A percentile compares a stretch with the other conserved stretches of the same genome.
Evolutionary conservation across 768 basidiomycete genomes (phyloP).

Genomic region (Exsudoporus frostii): DNA sequence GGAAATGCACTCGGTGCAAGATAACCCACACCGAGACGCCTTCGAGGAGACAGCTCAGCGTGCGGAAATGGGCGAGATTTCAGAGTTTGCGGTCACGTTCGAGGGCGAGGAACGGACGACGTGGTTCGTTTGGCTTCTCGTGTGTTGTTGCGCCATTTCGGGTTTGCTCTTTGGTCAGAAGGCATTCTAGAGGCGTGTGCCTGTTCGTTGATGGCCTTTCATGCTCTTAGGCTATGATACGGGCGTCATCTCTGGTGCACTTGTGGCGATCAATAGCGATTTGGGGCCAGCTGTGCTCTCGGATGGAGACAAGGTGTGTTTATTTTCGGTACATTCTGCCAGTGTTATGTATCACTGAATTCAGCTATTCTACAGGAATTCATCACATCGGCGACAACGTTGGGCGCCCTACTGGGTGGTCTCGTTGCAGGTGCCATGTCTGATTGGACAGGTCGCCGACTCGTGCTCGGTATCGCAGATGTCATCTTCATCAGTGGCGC

Average conservation of each 20-base stretch:
- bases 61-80: slow-evolving; percentile 45
- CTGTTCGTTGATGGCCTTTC: not conserved
- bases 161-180: slow-evolving; percentile 69
- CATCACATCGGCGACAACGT: slow-evolving; percentile 75
- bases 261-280: slow-evolving; percentile 68
- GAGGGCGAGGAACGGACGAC: slow-evolving; percentile 68
- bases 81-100: slow-evolving; percentile 55
- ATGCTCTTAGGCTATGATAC: slow-evolving; percentile 66
- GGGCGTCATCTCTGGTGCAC: slow-evolving; percentile 76
- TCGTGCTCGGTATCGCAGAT: slow-evolving; percentile 65
- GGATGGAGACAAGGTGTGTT: slow-evolving; percentile 56
- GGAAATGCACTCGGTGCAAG: not conserved
- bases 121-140: slow-evolving; percentile 77
- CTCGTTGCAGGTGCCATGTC: slow-evolving; percentile 65
- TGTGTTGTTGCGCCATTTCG: slow-evolving; percentile 70
- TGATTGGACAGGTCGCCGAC: slow-evolving; percentile 66
- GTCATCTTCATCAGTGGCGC: slow-evolving; percentile 74
- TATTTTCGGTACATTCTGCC: not conserved
- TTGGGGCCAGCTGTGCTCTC: slow-evolving; percentile 57
- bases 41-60: slow-evolving; percentile 18
- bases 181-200: not conserved
- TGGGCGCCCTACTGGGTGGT: slow-evolving; percentile 76
- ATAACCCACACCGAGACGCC: not conserved
- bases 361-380: slow-evolving; percentile 53
- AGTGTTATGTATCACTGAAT: not conserved